Conservation (phyloP, 1,284 basidiomycete species). For the Cutaneotrichosporon mucoides region DNA sequence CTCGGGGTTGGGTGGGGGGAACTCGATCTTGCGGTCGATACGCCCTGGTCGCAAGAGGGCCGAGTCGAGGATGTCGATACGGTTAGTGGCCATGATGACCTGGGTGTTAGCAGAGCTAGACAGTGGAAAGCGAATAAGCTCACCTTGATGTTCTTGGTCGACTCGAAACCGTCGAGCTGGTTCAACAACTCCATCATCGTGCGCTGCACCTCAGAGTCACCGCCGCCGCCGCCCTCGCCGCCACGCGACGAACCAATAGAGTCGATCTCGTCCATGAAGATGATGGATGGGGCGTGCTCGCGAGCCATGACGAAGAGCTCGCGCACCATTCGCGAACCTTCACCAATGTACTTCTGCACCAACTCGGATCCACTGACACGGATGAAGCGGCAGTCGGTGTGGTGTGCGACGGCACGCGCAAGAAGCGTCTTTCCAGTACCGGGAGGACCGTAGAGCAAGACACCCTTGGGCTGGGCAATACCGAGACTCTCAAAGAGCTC, state of each 20-base stretch:
- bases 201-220: slow-evolving; percentile 94
- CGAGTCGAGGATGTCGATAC: slow-evolving; percentile 95
- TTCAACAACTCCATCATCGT: slow-evolving; percentile 98
- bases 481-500: slow-evolving; percentile 95
- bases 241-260: slow-evolving; percentile 93
- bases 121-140: slow-evolving; percentile 24
- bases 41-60: slow-evolving; percentile 92
- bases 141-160: slow-evolving; percentile 94
- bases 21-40: slow-evolving; percentile 98
- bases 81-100: slow-evolving; percentile 98
- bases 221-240: slow-evolving; percentile 77
- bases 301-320: slow-evolving; percentile 99
- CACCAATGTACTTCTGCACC: slow-evolving; percentile 98
- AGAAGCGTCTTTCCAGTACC: slow-evolving; percentile 95
- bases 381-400: slow-evolving; percentile 98
- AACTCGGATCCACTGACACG: slow-evolving; percentile 91
- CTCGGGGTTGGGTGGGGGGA: slow-evolving; percentile 96
- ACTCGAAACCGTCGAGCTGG: slow-evolving; percentile 96
- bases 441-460: slow-evolving; percentile 91
- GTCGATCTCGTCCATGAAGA: slow-evolving; percentile 99
- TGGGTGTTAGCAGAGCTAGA: slow-evolving; percentile 6
- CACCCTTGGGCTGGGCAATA: slow-evolving; percentile 97
- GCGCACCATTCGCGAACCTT: slow-evolving; percentile 92
- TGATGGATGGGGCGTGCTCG: slow-evolving; percentile 98
- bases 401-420: slow-evolving; percentile 91